Conservation (phyloP, 495 filamentous ascomycete species). For the Delitschia confertaspora region DNA sequence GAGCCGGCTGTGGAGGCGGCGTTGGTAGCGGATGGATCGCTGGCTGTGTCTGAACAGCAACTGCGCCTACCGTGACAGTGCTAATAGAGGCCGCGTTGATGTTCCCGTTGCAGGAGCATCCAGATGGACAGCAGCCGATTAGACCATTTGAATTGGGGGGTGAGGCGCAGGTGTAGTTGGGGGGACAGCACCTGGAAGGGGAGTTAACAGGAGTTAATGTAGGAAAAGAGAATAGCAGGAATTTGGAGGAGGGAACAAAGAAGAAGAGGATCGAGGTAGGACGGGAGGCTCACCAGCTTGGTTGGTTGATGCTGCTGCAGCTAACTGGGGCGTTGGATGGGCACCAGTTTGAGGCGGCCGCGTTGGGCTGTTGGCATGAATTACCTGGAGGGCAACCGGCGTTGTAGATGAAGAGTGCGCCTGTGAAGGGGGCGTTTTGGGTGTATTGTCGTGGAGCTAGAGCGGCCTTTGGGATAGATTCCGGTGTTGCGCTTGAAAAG, state of each 20-base stretch:
- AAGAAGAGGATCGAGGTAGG: background rate
- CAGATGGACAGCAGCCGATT: conserved; percentile 35
- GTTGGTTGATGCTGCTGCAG: conserved; percentile 27
- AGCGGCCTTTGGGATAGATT: conserved; percentile 1
- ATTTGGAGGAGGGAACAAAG: background rate
- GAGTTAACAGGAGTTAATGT: conserved; percentile 3
- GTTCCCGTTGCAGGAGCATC: conserved; percentile 27
- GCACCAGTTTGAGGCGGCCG: conserved; percentile 28
- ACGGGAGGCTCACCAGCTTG: conserved; percentile 28
- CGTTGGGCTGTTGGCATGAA: conserved; percentile 3
- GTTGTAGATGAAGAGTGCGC: conserved; percentile 28
- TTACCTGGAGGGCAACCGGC: conserved; percentile 11
- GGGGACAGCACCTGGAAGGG: conserved; percentile 32
- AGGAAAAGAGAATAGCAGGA: background rate
- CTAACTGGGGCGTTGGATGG: conserved; percentile 29
- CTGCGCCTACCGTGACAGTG: conserved; percentile 21
- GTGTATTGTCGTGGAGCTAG: conserved; percentile 15
- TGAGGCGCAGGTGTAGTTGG: conserved; percentile 28
- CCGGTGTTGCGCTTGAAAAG: background rate
- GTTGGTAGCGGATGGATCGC: background rate
- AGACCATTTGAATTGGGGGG: conserved; percentile 14
- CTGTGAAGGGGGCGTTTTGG: conserved; percentile 27
- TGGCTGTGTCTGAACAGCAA: conserved; percentile 16
- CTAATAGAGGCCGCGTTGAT: conserved; percentile 22
- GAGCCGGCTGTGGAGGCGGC: background rate